These are phyloP conservation scores for Dipteronia dyeriana DNA, from an alignment of 345 rosid species.

Conservation along the genomic window DNA sequence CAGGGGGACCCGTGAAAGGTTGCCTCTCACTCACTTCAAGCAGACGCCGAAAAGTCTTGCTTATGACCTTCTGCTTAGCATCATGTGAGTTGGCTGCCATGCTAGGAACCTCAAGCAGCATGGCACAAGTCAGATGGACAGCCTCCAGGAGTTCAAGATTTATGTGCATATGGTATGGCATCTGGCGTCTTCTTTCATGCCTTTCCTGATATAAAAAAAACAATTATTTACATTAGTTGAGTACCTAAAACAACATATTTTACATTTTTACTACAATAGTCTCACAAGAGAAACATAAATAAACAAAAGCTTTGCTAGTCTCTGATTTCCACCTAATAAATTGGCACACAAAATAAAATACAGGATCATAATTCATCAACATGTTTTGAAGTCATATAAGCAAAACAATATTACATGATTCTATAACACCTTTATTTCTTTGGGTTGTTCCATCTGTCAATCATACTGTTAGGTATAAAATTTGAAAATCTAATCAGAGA, in stretches of 20 bases:
- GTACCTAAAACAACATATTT: background rate
- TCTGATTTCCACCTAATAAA: background rate
- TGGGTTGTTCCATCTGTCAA: no score
- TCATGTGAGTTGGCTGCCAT: constrained; percentile 69
- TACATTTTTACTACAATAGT: no score
- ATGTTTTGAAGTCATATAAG: no score
- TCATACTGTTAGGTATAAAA: no score
- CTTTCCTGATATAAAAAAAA: constrained; percentile 67
- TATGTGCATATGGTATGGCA: constrained; percentile 98
- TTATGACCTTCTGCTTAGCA: constrained; percentile 64
- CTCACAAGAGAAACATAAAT: no score
- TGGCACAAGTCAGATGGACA: constrained; percentile 83
- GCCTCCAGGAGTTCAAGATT: constrained; percentile 96
- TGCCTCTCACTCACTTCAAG: constrained; percentile 81
- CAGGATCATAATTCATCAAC: no score
- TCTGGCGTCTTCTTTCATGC: constrained; percentile 83
- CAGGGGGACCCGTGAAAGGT: constrained; percentile 80
- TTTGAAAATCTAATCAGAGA: no score
- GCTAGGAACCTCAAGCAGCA: constrained; percentile 62
- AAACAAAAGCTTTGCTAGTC: background rate
- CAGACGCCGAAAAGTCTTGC: constrained; percentile 79
- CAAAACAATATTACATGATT: no score
- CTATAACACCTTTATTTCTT: no score
- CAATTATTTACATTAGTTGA: constrained; percentile 11
- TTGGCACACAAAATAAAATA: background rate